Base-by-base conservation (phyloP, 176 grass and related monocot species). In the Aegilops umbellulata region DNA sequence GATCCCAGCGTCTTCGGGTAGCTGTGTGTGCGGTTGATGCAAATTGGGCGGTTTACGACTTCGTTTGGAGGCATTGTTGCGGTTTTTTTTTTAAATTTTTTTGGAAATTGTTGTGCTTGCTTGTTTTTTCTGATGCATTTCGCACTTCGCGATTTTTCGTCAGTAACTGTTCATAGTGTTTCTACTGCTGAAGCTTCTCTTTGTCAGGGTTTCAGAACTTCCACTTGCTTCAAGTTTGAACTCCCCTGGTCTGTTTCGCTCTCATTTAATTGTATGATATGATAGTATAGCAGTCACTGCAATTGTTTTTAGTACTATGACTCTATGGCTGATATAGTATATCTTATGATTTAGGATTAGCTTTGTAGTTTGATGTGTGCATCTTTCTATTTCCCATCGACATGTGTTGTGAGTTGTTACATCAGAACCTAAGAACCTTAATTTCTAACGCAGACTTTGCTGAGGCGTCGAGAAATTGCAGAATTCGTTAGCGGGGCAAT, bases 401-500 rank as follows among this genome's bases (percentile, higher is more conserved):
- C 25, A 87, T 55, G 79, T 76, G 42, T 42, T 42, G 10, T n/a
- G 15, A 64, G 16, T 32, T 27, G 36, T 78, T 86, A 78, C 69
- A 60, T 64, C 1, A 60, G 38, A 86, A 61, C 22, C 69, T 44
- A 44, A 44, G 2, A 24, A 72, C 19, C 8, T 29, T 88, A 82
- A 13, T 74, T 72, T 60, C 20, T 57, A 12, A 20, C 68, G 78
- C 80, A 91, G 89, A 95, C 39, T 46, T 92, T 93, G 31, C 44
- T 91, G 31, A 80, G 88, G 90, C 79, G 57, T 25, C 89, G 91
- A 92, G 91, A 90, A 75, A 87, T 78, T 6, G 93, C 77, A 70
- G 94, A 98, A 80, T 91, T 98, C 8, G 68, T 98, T 10, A 98
- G 96, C 67, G 91, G 96, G 27, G 96, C 93, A 65, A 88, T 98